These are phyloP conservation scores for Eucalyptus sideroxylon DNA, from an alignment of 345 rosid genomes.

Conservation along the genomic window DNA sequence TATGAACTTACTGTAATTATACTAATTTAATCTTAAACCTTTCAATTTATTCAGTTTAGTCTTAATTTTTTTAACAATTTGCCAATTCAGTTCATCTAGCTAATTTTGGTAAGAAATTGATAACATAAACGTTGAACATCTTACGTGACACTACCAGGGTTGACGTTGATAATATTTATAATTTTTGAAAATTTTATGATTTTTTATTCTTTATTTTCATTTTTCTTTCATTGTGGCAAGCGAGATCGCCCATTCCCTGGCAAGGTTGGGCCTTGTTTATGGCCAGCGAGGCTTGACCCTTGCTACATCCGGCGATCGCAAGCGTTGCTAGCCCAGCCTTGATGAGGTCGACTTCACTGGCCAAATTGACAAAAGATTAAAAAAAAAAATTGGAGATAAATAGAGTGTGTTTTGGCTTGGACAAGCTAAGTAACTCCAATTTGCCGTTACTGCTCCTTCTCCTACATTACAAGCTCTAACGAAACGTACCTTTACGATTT, in stretches of 20 bases:
- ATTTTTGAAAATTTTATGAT: too few relatives aligned
- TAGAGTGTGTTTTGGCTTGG: background rate
- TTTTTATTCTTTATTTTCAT: too few relatives aligned
- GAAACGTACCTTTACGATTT: background rate
- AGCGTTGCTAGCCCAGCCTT: too few relatives aligned
- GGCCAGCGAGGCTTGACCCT: too few relatives aligned
- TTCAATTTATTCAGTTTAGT: too few relatives aligned
- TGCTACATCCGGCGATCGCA: fast-evolving
- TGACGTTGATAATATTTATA: fast-evolving
- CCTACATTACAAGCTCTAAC: background rate
- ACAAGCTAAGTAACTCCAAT: background rate
- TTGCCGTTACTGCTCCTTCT: background rate
- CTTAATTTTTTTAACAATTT: too few relatives aligned
- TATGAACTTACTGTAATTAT: too few relatives aligned
- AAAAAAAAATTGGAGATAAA: background rate
- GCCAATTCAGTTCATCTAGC: too few relatives aligned
- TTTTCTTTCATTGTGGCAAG: fast-evolving
- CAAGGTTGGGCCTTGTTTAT: too few relatives aligned
- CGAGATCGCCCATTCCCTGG: fast-evolving
- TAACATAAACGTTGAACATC: fast-evolving
- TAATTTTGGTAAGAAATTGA: fast-evolving
- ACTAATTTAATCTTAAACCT: too few relatives aligned
- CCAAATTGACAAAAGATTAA: too few relatives aligned
- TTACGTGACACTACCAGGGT: fast-evolving
- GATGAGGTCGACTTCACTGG: fast-evolving